Evolutionary conservation across 169 alveolate genomes (phyloP).

Genomic region (Cytauxzoon felis): DNA sequence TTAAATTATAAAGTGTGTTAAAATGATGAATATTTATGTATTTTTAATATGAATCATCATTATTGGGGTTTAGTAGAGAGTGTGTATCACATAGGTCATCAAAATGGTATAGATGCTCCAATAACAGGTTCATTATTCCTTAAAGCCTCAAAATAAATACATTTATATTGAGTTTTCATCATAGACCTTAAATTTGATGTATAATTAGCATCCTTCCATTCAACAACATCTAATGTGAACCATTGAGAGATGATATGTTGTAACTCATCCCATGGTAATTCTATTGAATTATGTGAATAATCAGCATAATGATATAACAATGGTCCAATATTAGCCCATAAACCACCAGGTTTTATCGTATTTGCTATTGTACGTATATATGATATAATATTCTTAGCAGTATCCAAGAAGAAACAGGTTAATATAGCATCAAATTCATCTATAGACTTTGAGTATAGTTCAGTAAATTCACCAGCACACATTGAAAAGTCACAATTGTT

Average conservation of each 20-base stretch:
- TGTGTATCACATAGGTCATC: no score
- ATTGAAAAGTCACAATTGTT: slow-evolving; percentile 86
- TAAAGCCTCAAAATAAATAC: slow-evolving; percentile 84
- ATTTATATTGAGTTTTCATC: slow-evolving; percentile 87
- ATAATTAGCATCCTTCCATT: slow-evolving; percentile 83
- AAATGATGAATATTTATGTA: no score
- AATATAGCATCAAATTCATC: slow-evolving; percentile 90
- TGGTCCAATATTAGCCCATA: slow-evolving; percentile 98
- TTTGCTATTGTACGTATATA: slow-evolving; percentile 92
- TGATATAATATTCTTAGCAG: slow-evolving; percentile 93
- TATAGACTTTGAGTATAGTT: slow-evolving; percentile 71
- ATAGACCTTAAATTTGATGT: slow-evolving; percentile 82
- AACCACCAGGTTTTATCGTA: slow-evolving; percentile 85
- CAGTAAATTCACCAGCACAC: slow-evolving; percentile 97
- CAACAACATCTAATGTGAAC: slow-evolving; percentile 76
- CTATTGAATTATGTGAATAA: slow-evolving; percentile 86
- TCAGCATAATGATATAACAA: slow-evolving; percentile 95
- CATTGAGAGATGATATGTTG: slow-evolving; percentile 70
- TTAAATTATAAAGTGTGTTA: no score
- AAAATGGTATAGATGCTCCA: slow-evolving; percentile 46
- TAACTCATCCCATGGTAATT: slow-evolving; percentile 92
- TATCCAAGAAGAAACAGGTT: slow-evolving; percentile 95
- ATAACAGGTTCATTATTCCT: slow-evolving; percentile 66
- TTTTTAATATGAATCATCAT: no score
- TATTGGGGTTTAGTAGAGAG: no score